Percentiles rank a stretch among this genome's conserved stretches.
phyloP scores from a whole-genome alignment of 1,284 basidiomycete species.

The Neolentinus lepideus region DNA sequence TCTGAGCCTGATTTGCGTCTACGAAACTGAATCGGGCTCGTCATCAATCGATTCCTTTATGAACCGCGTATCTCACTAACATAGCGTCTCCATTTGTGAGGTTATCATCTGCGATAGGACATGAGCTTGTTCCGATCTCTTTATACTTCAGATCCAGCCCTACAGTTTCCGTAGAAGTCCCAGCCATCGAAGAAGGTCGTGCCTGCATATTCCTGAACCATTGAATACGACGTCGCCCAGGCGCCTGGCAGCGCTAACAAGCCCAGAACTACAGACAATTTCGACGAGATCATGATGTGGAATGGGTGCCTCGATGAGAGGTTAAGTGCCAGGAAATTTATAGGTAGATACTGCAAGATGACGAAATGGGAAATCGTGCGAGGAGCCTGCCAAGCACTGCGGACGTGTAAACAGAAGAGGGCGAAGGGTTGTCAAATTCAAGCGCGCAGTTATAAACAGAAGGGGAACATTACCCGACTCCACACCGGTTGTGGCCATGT shows the following conservation, averaged over 20 bases:
- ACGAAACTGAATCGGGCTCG: constrained; percentile 37
- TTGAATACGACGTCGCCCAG: constrained; percentile 17
- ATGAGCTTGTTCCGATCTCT: constrained; percentile 1
- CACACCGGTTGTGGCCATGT: neutral
- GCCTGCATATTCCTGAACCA: constrained; percentile 29
- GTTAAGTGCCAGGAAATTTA: neutral
- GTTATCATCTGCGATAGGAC: constrained; percentile 46
- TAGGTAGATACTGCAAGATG: neutral
- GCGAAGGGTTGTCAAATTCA: neutral
- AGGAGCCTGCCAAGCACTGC: neutral
- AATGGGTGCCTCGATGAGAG: neutral
- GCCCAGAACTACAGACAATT: constrained; percentile 1
- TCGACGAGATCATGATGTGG: neutral
- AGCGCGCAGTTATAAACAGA: neutral
- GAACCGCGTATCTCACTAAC: constrained; percentile 22
- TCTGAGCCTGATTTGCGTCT: constrained; percentile 37
- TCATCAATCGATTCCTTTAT: neutral
- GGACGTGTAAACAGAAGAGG: neutral
- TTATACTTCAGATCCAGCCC: constrained; percentile 7
- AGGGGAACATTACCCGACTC: neutral
- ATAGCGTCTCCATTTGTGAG: constrained; percentile 64
- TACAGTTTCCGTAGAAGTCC: constrained; percentile 28
- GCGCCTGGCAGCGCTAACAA: neutral
- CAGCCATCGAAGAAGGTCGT: constrained; percentile 32
- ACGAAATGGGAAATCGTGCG: neutral